Evolutionary conservation across 345 rosid genomes (phyloP).

Genomic region (Salix dunnii): DNA sequence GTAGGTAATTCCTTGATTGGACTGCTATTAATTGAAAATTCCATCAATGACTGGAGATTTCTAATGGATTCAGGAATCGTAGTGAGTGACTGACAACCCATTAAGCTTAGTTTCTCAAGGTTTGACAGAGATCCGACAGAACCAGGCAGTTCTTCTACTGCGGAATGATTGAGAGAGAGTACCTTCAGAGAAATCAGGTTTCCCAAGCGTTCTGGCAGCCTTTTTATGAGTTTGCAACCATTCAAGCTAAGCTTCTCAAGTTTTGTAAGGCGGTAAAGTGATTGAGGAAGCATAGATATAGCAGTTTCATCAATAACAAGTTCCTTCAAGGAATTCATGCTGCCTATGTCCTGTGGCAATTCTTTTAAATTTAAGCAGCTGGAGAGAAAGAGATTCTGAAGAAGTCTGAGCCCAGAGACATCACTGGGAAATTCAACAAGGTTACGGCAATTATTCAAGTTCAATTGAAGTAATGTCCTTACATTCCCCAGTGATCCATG

Average conservation of each 20-base stretch:
- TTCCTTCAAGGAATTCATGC: constrained; percentile 46
- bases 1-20: constrained; percentile 36
- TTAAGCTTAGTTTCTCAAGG: constrained; percentile 42
- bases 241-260: constrained; percentile 45
- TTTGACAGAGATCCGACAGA: constrained; percentile 32
- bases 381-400: constrained; percentile 41
- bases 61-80: constrained; percentile 39
- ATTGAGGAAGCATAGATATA: constrained; percentile 37
- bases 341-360: constrained; percentile 37
- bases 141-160: constrained; percentile 37
- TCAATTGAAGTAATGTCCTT: constrained; percentile 31
- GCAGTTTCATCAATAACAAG: constrained; percentile 43
- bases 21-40: constrained; percentile 12
- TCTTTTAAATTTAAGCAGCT: constrained; percentile 31
- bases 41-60: constrained; percentile 32
- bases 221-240: constrained; percentile 25
- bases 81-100: constrained; percentile 23
- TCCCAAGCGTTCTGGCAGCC: constrained; percentile 34
- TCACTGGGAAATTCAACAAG: constrained; percentile 40
- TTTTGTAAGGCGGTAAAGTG: constrained; percentile 34
- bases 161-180: constrained; percentile 31
- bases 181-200: constrained; percentile 36
- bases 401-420: constrained; percentile 39
- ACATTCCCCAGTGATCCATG: constrained; percentile 39
- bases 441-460: constrained; percentile 34